Conservation (phyloP, 192 early-diverging fungal genomes). For the Entomortierella beljakovae region DNA sequence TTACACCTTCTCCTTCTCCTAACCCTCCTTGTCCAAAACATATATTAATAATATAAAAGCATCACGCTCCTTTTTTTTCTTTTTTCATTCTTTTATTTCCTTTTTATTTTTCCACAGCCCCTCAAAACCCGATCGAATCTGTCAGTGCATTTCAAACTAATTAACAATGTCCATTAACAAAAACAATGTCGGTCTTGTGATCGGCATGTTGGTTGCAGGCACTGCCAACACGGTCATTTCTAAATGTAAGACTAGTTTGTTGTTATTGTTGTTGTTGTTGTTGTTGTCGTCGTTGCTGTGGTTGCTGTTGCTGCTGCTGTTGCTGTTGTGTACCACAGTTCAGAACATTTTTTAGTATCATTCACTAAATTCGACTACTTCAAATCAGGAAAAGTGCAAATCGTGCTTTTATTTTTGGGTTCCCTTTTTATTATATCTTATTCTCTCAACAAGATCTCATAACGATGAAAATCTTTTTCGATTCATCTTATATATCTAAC, state of each 20-base stretch:
- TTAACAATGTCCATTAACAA: constrained; percentile 50
- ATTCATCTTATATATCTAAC: background rate
- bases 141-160: background rate
- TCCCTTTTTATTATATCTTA: too few species aligned
- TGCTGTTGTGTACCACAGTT: too few species aligned
- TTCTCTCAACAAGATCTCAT: background rate
- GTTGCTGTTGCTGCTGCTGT: too few species aligned
- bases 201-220: constrained; percentile 82
- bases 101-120: background rate
- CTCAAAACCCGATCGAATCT: background rate
- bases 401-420: too few species aligned
- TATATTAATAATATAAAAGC: background rate
- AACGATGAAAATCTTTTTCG: background rate
- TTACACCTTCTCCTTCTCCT: background rate
- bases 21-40: background rate
- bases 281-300: too few species aligned
- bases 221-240: constrained; percentile 58
- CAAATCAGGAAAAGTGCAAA: too few species aligned
- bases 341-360: too few species aligned
- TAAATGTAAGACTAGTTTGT: constrained; percentile 28
- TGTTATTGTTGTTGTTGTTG: background rate
- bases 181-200: constrained; percentile 61
- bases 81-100: constrained; percentile 2
- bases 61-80: background rate
- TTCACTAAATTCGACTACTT: too few species aligned